These are phyloP conservation scores for Articulospora tetracladia DNA, from an alignment of 495 filamentous ascomycete species.

Conservation along the genomic window DNA sequence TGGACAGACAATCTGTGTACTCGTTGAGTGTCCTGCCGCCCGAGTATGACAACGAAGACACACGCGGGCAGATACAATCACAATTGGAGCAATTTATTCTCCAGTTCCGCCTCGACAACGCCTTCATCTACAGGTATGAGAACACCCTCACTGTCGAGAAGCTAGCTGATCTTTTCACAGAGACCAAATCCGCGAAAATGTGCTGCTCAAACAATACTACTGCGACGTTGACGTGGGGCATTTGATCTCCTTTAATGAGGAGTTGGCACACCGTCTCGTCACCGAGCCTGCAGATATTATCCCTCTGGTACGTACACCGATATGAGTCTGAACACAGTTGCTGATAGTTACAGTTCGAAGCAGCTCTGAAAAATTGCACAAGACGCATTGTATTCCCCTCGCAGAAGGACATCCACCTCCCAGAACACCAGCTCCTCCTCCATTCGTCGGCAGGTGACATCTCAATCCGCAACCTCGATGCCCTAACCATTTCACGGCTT, in stretches of 20 bases:
- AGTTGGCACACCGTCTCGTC: slow-evolving; percentile 85
- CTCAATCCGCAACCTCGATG: slow-evolving; percentile 91
- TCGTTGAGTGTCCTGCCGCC: slow-evolving; percentile 75
- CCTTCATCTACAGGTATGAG: slow-evolving; percentile 87
- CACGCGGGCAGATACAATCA: slow-evolving; percentile 53
- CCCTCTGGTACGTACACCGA: slow-evolving; percentile 61
- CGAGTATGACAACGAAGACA: slow-evolving; percentile 51
- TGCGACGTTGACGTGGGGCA: slow-evolving; percentile 98
- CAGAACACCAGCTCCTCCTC: slow-evolving; percentile 92
- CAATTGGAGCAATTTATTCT: slow-evolving; percentile 81
- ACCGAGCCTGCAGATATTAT: slow-evolving; percentile 92
- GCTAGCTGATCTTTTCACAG: slow-evolving; percentile 41
- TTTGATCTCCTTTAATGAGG: slow-evolving; percentile 94
- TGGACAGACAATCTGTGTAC: slow-evolving; percentile 88
- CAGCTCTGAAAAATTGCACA: slow-evolving; percentile 84
- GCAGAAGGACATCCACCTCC: slow-evolving; percentile 63
- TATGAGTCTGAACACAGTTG: neutral
- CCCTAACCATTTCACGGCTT: slow-evolving; percentile 88
- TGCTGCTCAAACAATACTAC: slow-evolving; percentile 89
- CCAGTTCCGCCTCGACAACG: slow-evolving; percentile 92
- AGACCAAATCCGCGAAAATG: slow-evolving; percentile 95
- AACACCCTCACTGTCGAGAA: neutral
- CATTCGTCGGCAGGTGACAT: slow-evolving; percentile 87
- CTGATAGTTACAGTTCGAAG: slow-evolving; percentile 69
- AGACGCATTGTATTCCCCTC: slow-evolving; percentile 82